Evolutionary conservation across 2,329 filamentous ascomycete species (phyloP).

Genomic region (Didymella segeticola): DNA sequence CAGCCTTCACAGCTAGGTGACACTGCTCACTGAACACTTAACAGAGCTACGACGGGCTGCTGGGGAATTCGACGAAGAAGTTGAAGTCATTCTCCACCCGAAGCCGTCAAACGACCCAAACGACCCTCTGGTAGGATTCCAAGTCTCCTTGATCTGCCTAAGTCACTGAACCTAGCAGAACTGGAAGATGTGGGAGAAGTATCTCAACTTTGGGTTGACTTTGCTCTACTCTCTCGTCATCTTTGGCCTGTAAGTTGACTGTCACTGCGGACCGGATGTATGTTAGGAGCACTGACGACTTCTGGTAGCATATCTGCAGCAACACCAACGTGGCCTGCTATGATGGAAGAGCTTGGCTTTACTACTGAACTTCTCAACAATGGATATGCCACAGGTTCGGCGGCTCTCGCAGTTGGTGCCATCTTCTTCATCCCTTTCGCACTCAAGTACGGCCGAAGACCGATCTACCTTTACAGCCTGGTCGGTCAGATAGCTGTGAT

Average conservation of each 20-base stretch:
- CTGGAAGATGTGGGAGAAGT: slow-evolving; percentile 18
- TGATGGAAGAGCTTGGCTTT: slow-evolving; percentile 19
- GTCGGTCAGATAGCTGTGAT: slow-evolving; percentile 46
- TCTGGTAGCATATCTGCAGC: slow-evolving; percentile 16
- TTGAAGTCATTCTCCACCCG: slow-evolving; percentile 9
- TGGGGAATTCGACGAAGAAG: neutral
- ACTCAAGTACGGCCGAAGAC: slow-evolving; percentile 56
- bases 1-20: neutral
- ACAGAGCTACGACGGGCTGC: slow-evolving; percentile 10
- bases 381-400: slow-evolving; percentile 54
- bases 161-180: slow-evolving; percentile 1
- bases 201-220: slow-evolving; percentile 15
- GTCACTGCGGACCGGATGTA: neutral
- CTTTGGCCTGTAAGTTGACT: slow-evolving; percentile 13
- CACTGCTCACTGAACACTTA: neutral
- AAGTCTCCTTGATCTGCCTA: neutral
- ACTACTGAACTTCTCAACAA: slow-evolving; percentile 50
- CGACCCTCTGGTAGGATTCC: slow-evolving; percentile 11
- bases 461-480: slow-evolving; percentile 55
- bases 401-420: slow-evolving; percentile 51
- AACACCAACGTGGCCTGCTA: slow-evolving; percentile 19
- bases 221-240: slow-evolving; percentile 13
- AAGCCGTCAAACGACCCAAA: slow-evolving; percentile 13
- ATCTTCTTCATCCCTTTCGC: slow-evolving; percentile 56
- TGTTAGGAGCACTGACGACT: neutral